phyloP scores from a whole-genome alignment of 495 filamentous ascomycete species.

The Podospora comata region DNA sequence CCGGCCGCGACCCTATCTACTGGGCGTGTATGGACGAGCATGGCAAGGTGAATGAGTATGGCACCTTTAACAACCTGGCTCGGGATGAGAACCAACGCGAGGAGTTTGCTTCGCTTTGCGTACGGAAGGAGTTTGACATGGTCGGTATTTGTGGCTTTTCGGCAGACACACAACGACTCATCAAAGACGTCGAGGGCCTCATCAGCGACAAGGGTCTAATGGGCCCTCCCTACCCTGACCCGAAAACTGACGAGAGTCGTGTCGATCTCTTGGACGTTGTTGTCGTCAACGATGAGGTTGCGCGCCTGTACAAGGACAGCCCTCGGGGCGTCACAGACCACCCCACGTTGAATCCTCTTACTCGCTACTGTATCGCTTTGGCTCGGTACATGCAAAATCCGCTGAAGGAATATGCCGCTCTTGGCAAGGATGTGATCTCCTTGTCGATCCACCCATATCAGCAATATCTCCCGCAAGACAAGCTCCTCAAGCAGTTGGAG shows the following conservation, averaged over 20 bases:
- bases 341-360: slow-evolving; percentile 69
- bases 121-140: slow-evolving; percentile 79
- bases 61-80: slow-evolving; percentile 75
- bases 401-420: slow-evolving; percentile 89
- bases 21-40: slow-evolving; percentile 95
- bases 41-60: slow-evolving; percentile 80
- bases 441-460: slow-evolving; percentile 87
- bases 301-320: slow-evolving; percentile 87
- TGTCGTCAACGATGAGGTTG: slow-evolving; percentile 93
- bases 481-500: slow-evolving; percentile 79
- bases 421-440: slow-evolving; percentile 82
- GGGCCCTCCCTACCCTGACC: slow-evolving; percentile 67
- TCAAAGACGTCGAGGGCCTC: slow-evolving; percentile 71
- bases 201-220: slow-evolving; percentile 70
- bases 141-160: slow-evolving; percentile 88
- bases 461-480: slow-evolving; percentile 79
- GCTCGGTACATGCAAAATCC: slow-evolving; percentile 91
- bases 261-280: slow-evolving; percentile 78
- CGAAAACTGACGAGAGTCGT: slow-evolving; percentile 58
- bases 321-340: slow-evolving; percentile 76
- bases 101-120: slow-evolving; percentile 68
- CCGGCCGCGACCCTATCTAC: slow-evolving; percentile 71
- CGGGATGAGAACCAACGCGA: slow-evolving; percentile 65
- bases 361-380: slow-evolving; percentile 82
- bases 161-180: slow-evolving; percentile 78